phyloP scores from a whole-genome alignment of 1,284 basidiomycete species.

The Ceratobasidium sp. region DNA sequence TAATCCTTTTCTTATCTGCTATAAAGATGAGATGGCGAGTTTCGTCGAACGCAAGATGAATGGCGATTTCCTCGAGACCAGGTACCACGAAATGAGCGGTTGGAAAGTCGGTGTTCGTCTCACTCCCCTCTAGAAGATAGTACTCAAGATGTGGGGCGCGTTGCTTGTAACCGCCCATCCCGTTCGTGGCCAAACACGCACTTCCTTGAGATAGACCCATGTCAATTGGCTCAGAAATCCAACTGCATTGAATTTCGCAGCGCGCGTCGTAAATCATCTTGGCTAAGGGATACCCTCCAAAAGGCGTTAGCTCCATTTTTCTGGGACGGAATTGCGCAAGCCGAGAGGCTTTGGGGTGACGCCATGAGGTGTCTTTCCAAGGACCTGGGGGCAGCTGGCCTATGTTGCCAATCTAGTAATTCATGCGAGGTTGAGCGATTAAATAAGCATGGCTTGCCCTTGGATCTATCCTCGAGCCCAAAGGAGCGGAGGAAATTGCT shows the following conservation, averaged over 20 bases:
- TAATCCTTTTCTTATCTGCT: conserved; percentile 24
- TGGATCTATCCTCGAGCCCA: too few relatives aligned
- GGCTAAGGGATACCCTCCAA: neutral
- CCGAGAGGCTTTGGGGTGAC: conserved; percentile 21
- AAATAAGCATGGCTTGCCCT: too few relatives aligned
- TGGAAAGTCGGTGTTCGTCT: neutral
- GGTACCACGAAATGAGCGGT: neutral
- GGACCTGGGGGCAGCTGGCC: neutral
- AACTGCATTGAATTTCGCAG: conserved; percentile 12
- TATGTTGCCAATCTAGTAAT: neutral
- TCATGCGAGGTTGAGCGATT: too few relatives aligned
- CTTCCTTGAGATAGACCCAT: neutral
- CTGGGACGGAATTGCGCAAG: conserved; percentile 24
- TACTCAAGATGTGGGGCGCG: conserved; percentile 8
- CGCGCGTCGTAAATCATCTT: conserved; percentile 20
- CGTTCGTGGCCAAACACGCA: neutral
- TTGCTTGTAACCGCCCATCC: neutral
- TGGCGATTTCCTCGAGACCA: conserved; percentile 19
- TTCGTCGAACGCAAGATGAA: conserved; percentile 18
- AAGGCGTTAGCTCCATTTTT: neutral
- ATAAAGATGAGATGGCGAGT: conserved; percentile 13
- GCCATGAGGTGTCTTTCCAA: neutral
- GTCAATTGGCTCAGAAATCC: neutral
- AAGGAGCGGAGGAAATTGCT: too few relatives aligned
- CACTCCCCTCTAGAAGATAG: conserved; percentile 6